Conservation (phyloP, 768 basidiomycete genomes). For the Candolleomyces eurysporus region DNA sequence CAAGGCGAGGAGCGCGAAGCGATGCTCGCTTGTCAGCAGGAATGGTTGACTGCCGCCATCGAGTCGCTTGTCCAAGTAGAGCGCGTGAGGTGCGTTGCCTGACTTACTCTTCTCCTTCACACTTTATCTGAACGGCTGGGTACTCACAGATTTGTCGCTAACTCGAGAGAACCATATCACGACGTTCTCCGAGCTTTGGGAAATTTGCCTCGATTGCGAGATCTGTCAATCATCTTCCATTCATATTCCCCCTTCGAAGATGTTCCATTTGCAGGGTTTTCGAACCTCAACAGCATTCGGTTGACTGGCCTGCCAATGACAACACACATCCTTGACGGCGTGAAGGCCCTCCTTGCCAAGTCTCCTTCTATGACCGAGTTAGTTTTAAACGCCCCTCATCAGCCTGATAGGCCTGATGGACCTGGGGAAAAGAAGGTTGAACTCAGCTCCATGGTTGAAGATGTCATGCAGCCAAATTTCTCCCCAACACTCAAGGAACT, state of each 20-base stretch:
- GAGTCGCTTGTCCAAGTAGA: neutral
- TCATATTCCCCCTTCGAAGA: neutral
- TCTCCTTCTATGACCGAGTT: neutral
- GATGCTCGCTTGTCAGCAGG: neutral
- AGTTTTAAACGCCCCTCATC: too few species aligned
- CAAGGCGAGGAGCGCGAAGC: neutral
- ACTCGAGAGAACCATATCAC: neutral
- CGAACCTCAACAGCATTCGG: neutral
- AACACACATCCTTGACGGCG: neutral
- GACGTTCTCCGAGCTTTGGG: neutral
- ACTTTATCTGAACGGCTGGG: neutral
- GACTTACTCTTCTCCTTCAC: neutral
- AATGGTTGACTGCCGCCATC: neutral
- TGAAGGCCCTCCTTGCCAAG: neutral
- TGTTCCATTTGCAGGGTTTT: neutral
- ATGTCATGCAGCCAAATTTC: neutral
- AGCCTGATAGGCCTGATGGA: too few species aligned
- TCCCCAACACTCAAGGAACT: neutral
- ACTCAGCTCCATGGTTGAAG: too few species aligned
- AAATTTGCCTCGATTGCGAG: neutral
- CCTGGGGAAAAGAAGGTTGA: too few species aligned
- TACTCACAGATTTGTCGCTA: neutral
- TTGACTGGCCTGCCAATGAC: neutral
- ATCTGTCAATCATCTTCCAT: neutral
- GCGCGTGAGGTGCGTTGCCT: neutral